Evolutionary conservation across 2,329 filamentous ascomycete species (phyloP).

Genomic region (Cladophialophora bantiana): DNA sequence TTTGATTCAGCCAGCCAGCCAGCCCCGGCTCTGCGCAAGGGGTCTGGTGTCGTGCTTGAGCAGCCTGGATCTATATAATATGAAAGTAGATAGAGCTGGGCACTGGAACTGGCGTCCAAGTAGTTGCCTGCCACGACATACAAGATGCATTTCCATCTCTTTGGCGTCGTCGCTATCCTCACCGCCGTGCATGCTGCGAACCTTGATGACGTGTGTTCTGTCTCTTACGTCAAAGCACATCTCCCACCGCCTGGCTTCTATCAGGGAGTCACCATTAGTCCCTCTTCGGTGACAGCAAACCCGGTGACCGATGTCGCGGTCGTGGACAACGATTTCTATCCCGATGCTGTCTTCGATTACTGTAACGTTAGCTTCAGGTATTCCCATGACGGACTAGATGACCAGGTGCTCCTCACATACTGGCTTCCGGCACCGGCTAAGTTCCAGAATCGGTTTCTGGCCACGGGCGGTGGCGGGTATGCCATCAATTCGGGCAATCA

Average conservation of each 20-base stretch:
- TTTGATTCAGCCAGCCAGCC: neutral
- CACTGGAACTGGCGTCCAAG: neutral
- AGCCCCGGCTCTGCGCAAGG: neutral
- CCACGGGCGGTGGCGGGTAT: conserved; percentile 56
- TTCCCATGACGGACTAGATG: conserved; percentile 51
- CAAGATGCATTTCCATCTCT: conserved; percentile 10
- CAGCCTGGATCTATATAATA: neutral
- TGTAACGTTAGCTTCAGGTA: conserved; percentile 59
- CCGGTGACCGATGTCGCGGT: conserved; percentile 48
- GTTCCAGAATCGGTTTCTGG: conserved; percentile 57
- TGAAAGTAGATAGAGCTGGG: neutral
- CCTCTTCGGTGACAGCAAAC: conserved; percentile 52
- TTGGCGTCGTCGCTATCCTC: neutral
- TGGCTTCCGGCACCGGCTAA: conserved; percentile 53
- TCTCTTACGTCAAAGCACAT: conserved; percentile 52
- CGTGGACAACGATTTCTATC: conserved; percentile 40
- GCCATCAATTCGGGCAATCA: conserved; percentile 52
- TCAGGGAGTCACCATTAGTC: conserved; percentile 51
- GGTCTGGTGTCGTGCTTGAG: neutral
- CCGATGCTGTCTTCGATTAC: conserved; percentile 39
- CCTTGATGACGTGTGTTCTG: conserved; percentile 53
- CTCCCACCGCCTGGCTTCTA: conserved; percentile 54
- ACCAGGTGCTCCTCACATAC: conserved; percentile 49
- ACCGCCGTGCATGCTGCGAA: conserved; percentile 45
- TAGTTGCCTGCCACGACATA: neutral